A percentile compares a stretch with the other conserved stretches of the same genome.
phyloP scores from a whole-genome alignment of 306 rosid species.

The Dicorynia guianensis region DNA sequence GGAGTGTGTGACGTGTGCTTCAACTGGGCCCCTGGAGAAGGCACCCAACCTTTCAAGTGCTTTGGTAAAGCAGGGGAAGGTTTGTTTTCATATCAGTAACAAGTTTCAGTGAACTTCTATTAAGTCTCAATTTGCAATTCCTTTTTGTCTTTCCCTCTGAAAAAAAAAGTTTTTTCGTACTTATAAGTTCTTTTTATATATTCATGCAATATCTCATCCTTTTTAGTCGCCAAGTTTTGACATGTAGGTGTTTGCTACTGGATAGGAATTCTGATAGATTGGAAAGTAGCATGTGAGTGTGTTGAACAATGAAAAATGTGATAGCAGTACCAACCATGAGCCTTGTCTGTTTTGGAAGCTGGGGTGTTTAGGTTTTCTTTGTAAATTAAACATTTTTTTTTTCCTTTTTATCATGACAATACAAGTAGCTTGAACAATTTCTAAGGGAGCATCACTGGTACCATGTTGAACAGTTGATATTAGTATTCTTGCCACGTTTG shows the following conservation, averaged over 20 bases:
- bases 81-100: slow-evolving; percentile 40
- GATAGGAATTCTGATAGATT: slow-evolving; percentile 1
- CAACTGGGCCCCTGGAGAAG: slow-evolving; percentile 61
- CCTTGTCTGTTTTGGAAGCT: too few species aligned
- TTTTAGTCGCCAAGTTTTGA: neutral
- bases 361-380: neutral
- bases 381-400: neutral
- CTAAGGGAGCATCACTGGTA: neutral
- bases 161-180: slow-evolving; percentile 1
- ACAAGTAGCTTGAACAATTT: slow-evolving; percentile 18
- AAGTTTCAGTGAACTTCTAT: neutral
- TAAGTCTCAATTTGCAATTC: slow-evolving; percentile 3
- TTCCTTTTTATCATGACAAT: neutral
- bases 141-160: slow-evolving; percentile 3
- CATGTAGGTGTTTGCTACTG: neutral
- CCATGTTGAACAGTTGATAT: neutral
- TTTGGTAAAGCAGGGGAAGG: slow-evolving; percentile 58
- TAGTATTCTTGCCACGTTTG: neutral
- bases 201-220: neutral
- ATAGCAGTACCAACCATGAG: too few species aligned
- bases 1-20: slow-evolving; percentile 47
- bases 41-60: slow-evolving; percentile 49
- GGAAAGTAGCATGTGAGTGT: neutral
- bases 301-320: neutral
- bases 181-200: neutral